Evolutionary conservation across 176 grass and related monocot genomes (phyloP).

Genomic region (Tillandsia fasciculata): DNA sequence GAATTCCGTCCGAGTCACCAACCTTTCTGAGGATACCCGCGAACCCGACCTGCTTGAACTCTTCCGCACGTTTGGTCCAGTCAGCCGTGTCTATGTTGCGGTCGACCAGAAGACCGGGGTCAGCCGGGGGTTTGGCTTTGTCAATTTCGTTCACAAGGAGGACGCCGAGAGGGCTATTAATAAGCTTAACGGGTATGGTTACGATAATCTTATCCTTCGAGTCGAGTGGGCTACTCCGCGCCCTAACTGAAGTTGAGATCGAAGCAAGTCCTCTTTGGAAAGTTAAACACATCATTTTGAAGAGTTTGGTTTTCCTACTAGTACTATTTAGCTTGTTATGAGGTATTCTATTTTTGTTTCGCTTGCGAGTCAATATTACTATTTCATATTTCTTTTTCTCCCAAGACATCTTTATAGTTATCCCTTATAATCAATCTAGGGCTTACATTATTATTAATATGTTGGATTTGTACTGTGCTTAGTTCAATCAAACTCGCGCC

Average conservation of each 20-base stretch:
- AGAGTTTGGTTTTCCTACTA: background rate
- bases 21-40: constrained; percentile 73
- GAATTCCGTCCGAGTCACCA: constrained; percentile 76
- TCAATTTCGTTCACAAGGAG: constrained; percentile 74
- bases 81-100: constrained; percentile 71
- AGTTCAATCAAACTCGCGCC: background rate
- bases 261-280: background rate
- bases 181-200: constrained; percentile 89
- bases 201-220: constrained; percentile 79
- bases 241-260: constrained; percentile 30
- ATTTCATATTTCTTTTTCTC: background rate
- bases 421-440: too few species aligned
- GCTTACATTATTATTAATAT: background rate
- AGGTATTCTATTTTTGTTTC: background rate
- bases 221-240: constrained; percentile 81
- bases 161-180: constrained; percentile 73
- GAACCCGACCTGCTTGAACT: constrained; percentile 57
- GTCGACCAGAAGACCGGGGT: constrained; percentile 68
- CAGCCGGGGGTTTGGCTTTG: constrained; percentile 63
- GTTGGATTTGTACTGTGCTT: background rate
- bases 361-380: background rate
- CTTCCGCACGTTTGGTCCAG: constrained; percentile 62
- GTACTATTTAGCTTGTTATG: background rate
- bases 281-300: background rate
- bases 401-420: background rate